Base-by-base conservation (phyloP, 495 filamentous ascomycete species). In the Aspergillus avenaceus region DNA sequence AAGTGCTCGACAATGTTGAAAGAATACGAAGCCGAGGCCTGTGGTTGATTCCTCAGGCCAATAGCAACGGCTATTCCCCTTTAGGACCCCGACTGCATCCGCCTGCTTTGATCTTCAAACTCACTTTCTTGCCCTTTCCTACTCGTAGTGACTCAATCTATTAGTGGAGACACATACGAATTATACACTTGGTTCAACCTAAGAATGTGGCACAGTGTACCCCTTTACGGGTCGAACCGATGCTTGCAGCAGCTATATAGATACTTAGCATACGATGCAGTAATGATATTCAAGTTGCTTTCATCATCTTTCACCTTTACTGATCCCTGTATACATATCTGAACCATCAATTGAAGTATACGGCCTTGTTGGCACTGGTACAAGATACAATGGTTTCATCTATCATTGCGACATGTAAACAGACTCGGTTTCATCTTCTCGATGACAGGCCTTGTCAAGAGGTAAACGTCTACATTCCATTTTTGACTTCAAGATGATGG, bases 381-480 rank as follows among this genome's bases (percentile, higher is more conserved):
- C 25, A 24, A 36, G 14, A 12, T 34, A 48, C 16, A 14, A 62
- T 59, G 55, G 46, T 53, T 5, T 63, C 64, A 5, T 62, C 61
- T 8, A 75, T 75, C 21, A 58, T 75, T 31, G 72, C 72, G n/a
- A 70, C 72, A 11, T 72, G 67, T 64, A 73, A 72, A 45, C 72
- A 75, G 49, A 75, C 70, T 6, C 64, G 72, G 3, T 75, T 75
- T 38, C 72, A 75, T 54, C 60, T 72, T 26, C 59, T 72, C 14
- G 59, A 73, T 62, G 67, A 72, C 9, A 61, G 63, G 38, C 64
- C 70, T 32, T 67, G 67, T 2, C 54, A 63, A 29, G 72, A 75
- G 63, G 71, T 75, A 58, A 18, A 42, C 12, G 34, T 4, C 27
- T 5, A 37, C 14, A 8, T 2, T 29, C 14, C 22, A 14, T n/a